phyloP scores from a whole-genome alignment of 2,329 filamentous ascomycete genomes.

The Aureobasidium subglaciale region DNA sequence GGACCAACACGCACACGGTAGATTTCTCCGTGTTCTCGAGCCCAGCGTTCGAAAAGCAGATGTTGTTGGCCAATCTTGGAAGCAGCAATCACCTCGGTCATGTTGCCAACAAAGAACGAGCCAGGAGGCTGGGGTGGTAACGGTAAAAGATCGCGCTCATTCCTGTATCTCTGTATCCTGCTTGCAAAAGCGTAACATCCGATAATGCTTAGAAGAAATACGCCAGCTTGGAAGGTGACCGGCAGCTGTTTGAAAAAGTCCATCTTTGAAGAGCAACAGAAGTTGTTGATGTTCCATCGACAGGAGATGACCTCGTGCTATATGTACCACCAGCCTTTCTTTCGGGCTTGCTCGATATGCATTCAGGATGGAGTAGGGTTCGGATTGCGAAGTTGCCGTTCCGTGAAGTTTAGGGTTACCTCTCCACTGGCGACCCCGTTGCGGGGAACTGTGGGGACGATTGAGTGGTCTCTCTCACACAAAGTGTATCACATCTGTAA shows the following conservation, averaged over 20 bases:
- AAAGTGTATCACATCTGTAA: background rate
- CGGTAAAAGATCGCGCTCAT: background rate
- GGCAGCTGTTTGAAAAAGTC: background rate
- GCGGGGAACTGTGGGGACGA: conserved; percentile 2
- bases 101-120: background rate
- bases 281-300: too few relatives aligned
- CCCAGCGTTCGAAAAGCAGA: conserved; percentile 5
- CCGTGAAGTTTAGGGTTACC: background rate
- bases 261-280: background rate
- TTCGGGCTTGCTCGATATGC: too few relatives aligned
- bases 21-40: conserved; percentile 12
- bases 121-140: background rate
- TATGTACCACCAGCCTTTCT: background rate
- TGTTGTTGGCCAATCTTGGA: conserved; percentile 1
- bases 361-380: background rate
- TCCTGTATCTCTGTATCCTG: background rate
- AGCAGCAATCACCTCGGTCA: background rate
- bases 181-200: background rate
- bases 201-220: background rate
- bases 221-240: background rate
- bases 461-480: background rate
- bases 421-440: background rate
- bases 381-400: background rate
- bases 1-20: conserved; percentile 11
- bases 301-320: background rate